A percentile compares a stretch with the other conserved stretches of the same genome.
These are phyloP conservation scores for Luvunga scandens DNA, from an alignment of 345 rosid genomes.

Conservation along the genomic window DNA sequence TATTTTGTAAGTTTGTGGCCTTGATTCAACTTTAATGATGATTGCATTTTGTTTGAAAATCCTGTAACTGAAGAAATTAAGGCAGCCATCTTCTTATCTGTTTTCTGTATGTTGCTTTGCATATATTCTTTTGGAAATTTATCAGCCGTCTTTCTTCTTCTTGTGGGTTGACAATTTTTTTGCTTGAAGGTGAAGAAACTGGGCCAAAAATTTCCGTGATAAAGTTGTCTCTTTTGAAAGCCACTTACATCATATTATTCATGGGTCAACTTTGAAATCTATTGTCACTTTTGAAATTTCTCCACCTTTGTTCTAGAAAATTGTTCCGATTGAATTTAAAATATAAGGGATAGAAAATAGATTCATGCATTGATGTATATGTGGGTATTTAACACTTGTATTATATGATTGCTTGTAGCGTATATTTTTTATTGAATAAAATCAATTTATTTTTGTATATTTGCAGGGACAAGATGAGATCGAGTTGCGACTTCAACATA, in stretches of 20 bases:
- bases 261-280: conserved; percentile 44
- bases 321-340: background rate
- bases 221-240: conserved; percentile 14
- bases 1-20: background rate
- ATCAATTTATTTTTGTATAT: background rate
- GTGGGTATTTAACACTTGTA: background rate
- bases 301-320: conserved; percentile 22
- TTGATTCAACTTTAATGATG: background rate
- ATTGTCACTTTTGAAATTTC: conserved; percentile 33
- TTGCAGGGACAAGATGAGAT: background rate
- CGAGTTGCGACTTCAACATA: background rate
- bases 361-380: conserved; percentile 1
- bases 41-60: background rate
- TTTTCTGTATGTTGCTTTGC: background rate
- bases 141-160: conserved; percentile 10
- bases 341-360: background rate
- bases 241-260: conserved; percentile 14
- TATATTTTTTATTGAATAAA: background rate
- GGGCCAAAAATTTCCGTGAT: background rate
- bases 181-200: conserved; percentile 31
- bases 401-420: background rate
- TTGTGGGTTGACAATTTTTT: conserved; percentile 26
- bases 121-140: background rate
- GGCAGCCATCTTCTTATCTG: background rate
- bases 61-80: conserved; percentile 10